Evolutionary conservation across 2,329 filamentous ascomycete genomes (phyloP).

Genomic region (Monosporascus sp.): DNA sequence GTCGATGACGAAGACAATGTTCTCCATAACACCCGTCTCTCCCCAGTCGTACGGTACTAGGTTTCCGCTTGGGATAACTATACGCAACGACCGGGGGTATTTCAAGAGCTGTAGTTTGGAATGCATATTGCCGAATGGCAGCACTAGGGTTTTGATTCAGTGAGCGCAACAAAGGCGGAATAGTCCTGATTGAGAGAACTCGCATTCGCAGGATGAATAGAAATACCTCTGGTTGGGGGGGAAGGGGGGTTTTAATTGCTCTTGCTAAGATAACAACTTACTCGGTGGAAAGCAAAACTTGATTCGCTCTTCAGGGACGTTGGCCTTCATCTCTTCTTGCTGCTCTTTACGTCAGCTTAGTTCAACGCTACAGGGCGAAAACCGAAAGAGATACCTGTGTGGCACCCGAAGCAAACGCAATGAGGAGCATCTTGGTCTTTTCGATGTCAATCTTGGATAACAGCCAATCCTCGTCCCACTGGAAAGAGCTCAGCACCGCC

Average conservation of each 20-base stretch:
- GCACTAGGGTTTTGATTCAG: slow-evolving; percentile 38
- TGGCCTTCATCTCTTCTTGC: slow-evolving; percentile 44
- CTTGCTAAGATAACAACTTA: background rate
- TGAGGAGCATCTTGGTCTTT: slow-evolving; percentile 57
- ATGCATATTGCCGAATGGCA: slow-evolving; percentile 74
- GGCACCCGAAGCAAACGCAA: slow-evolving; percentile 50
- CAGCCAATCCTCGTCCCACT: slow-evolving; percentile 80
- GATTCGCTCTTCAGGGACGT: slow-evolving; percentile 47
- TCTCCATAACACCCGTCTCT: slow-evolving; percentile 78
- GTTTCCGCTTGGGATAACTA: slow-evolving; percentile 86
- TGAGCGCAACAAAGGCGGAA: background rate
- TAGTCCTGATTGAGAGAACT: background rate
- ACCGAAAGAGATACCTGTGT: slow-evolving; percentile 37
- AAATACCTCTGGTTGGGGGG: no score
- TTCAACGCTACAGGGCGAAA: background rate
- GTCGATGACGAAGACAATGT: slow-evolving; percentile 88
- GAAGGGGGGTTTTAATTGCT: background rate
- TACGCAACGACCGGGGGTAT: slow-evolving; percentile 63
- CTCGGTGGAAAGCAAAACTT: slow-evolving; percentile 74
- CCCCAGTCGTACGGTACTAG: slow-evolving; percentile 86
- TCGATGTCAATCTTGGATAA: slow-evolving; percentile 60
- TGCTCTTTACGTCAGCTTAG: slow-evolving; percentile 17
- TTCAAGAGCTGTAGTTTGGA: slow-evolving; percentile 92
- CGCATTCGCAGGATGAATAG: background rate
- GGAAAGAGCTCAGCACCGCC: slow-evolving; percentile 79